phyloP scores from a whole-genome alignment of 208 protist genomes.

The Endotrypanum monterogeii region DNA sequence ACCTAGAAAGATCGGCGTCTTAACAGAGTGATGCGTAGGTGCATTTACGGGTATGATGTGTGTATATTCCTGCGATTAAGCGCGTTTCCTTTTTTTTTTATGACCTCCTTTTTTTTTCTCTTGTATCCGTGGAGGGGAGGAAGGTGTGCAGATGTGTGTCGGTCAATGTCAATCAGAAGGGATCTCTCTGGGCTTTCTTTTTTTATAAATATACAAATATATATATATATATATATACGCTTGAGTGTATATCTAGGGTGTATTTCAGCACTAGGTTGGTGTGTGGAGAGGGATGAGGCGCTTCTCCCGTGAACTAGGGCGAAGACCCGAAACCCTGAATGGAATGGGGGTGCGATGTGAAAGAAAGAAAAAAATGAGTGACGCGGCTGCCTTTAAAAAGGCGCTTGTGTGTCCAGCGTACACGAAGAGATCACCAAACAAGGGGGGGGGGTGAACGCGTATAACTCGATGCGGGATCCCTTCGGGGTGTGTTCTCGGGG shows the following conservation, averaged over 20 bases:
- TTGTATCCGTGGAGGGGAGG: too few species aligned
- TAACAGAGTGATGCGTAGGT: not conserved
- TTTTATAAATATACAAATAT: too few species aligned
- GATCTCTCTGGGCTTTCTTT: too few species aligned
- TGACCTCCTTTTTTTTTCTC: too few species aligned
- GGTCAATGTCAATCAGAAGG: too few species aligned
- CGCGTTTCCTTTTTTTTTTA: not conserved
- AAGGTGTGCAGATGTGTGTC: too few species aligned
- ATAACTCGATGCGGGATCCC: not conserved
- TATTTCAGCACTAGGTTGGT: not conserved
- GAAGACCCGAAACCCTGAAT: not conserved
- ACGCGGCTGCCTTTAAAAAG: conserved; percentile 4
- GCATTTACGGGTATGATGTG: not conserved
- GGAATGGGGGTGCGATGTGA: not conserved
- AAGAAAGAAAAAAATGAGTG: not conserved
- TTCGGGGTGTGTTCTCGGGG: not conserved
- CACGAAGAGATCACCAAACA: not conserved
- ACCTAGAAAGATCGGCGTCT: not conserved
- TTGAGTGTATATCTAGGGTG: too few species aligned
- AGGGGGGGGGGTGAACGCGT: not conserved
- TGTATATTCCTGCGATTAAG: not conserved
- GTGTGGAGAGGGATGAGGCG: not conserved
- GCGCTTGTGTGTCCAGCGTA: not conserved
- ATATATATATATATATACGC: too few species aligned
- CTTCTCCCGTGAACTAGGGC: not conserved